A percentile compares a stretch with the other conserved stretches of the same genome.
These are phyloP conservation scores for Podochytrium sp. DNA, from an alignment of 192 early-diverging fungal genomes.

Conservation along the genomic window DNA sequence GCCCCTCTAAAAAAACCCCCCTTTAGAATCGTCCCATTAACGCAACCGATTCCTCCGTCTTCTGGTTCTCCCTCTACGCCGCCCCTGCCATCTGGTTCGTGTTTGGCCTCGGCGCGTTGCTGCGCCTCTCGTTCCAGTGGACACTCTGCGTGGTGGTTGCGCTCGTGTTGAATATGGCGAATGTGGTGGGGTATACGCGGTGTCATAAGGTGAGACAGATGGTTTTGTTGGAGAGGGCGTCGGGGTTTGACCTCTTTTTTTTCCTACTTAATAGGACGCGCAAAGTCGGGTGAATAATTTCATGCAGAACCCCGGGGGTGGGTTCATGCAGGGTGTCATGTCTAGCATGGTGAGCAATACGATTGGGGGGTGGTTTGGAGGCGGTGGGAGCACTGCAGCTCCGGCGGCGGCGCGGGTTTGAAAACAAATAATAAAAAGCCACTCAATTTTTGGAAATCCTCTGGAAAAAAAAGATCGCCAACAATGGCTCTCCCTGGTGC, in stretches of 20 bases:
- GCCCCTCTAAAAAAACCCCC: conserved; percentile 5
- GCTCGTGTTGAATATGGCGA: conserved; percentile 83
- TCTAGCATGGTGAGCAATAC: conserved; percentile 33
- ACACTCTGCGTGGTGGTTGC: conserved; percentile 86
- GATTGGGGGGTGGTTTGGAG: conserved; percentile 43
- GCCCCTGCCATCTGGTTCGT: conserved; percentile 83
- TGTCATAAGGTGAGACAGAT: conserved; percentile 79
- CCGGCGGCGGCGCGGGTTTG: conserved; percentile 6
- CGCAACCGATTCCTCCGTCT: conserved; percentile 85
- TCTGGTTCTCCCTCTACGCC: conserved; percentile 91
- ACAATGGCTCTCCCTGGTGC: no score
- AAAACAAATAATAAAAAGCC: conserved; percentile 35
- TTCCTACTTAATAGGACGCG: conserved; percentile 39
- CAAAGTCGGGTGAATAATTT: conserved; percentile 43
- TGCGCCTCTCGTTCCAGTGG: conserved; percentile 80
- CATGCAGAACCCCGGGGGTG: conserved; percentile 21
- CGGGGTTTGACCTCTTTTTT: neutral
- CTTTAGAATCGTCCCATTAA: conserved; percentile 73
- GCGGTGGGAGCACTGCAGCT: conserved; percentile 20
- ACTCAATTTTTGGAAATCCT: conserved; percentile 36
- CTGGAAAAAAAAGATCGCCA: neutral
- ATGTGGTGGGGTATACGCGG: conserved; percentile 92
- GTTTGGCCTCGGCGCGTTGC: conserved; percentile 77
- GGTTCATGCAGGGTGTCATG: conserved; percentile 25
- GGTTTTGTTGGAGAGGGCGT: neutral